These are phyloP conservation scores for Boletellus deceptivus DNA, from an alignment of 1,284 basidiomycete genomes.

Conservation along the genomic window DNA sequence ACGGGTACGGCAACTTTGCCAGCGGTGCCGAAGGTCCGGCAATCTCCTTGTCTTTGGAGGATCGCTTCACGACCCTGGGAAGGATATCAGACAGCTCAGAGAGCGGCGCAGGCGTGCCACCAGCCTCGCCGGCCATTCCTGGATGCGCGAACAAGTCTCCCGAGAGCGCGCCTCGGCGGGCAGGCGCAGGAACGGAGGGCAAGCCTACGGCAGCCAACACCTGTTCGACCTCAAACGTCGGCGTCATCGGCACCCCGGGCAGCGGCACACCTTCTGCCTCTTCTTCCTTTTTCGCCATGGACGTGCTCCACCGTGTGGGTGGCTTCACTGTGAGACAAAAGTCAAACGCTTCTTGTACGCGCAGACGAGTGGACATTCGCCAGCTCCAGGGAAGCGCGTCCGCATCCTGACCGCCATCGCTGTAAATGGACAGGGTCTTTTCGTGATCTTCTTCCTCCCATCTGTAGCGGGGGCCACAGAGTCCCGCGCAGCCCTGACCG, in stretches of 20 bases:
- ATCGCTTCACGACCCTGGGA: constrained; percentile 41
- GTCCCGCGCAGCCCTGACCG: constrained; percentile 69
- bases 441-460: constrained; percentile 78
- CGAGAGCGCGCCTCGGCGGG: constrained; percentile 54
- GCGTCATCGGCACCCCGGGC: constrained; percentile 29
- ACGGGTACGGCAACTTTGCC: constrained; percentile 58
- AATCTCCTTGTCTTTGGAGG: constrained; percentile 38
- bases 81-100: constrained; percentile 43
- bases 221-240: constrained; percentile 57
- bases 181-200: constrained; percentile 46
- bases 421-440: constrained; percentile 51
- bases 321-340: constrained; percentile 64
- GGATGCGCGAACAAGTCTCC: constrained; percentile 63
- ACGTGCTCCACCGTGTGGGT: constrained; percentile 32
- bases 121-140: constrained; percentile 21
- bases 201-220: constrained; percentile 71
- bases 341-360: constrained; percentile 77
- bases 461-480: constrained; percentile 77
- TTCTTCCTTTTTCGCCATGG: constrained; percentile 33
- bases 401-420: constrained; percentile 45
- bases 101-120: constrained; percentile 22
- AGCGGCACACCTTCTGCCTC: constrained; percentile 31
- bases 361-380: constrained; percentile 65
- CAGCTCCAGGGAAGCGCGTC: constrained; percentile 70
- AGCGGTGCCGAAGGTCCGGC: constrained; percentile 39